Evolutionary conservation across 2,329 filamentous ascomycete species (phyloP).

Genomic region (Diplodia corticola): DNA sequence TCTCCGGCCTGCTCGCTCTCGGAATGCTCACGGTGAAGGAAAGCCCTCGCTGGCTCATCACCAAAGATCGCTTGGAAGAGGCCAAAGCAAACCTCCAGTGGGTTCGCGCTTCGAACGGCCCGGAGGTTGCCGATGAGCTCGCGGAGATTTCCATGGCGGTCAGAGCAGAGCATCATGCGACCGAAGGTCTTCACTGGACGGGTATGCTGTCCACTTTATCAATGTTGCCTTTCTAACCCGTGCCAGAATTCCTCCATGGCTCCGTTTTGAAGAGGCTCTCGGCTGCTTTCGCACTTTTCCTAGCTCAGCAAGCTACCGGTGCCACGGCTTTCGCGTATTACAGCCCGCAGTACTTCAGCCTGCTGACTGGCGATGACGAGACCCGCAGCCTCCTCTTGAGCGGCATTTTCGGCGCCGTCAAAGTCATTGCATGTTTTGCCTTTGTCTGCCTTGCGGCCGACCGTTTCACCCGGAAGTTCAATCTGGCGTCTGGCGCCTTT

Average conservation of each 20-base stretch:
- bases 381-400: conserved; percentile 51
- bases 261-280: conserved; percentile 49
- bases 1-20: conserved; percentile 34
- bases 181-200: conserved; percentile 44
- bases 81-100: conserved; percentile 53
- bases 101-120: conserved; percentile 50
- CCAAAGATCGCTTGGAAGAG: conserved; percentile 64
- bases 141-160: conserved; percentile 52
- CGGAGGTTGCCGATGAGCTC: conserved; percentile 47
- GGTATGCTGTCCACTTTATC: conserved; percentile 21
- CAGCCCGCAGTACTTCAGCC: conserved; percentile 56
- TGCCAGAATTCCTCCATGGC: conserved; percentile 46
- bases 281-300: conserved; percentile 51
- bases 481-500: conserved; percentile 34
- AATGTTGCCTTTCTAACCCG: neutral
- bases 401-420: conserved; percentile 56
- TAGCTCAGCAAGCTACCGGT: conserved; percentile 56
- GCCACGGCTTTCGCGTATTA: conserved; percentile 58
- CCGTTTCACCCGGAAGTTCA: conserved; percentile 46
- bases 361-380: conserved; percentile 49
- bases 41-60: conserved; percentile 66
- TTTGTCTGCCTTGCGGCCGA: conserved; percentile 59
- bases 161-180: conserved; percentile 48
- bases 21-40: conserved; percentile 34
- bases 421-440: conserved; percentile 54